Evolutionary conservation across 2,329 filamentous ascomycete genomes (phyloP).

Genomic region (Trichophyton verrucosum): DNA sequence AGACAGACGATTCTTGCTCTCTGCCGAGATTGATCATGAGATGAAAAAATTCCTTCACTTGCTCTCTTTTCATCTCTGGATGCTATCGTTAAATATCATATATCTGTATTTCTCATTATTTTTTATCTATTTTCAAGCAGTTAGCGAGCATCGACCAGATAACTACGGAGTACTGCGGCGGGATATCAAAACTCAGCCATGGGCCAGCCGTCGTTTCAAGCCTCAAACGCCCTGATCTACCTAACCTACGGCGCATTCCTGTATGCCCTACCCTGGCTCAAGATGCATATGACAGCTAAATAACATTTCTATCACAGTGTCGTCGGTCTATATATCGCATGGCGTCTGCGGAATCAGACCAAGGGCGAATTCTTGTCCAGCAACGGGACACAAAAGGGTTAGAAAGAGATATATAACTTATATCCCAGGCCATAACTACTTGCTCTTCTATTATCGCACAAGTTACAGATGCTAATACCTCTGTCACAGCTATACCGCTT

Average conservation of each 20-base stretch:
- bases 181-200: conserved; percentile 34
- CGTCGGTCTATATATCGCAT: conserved; percentile 48
- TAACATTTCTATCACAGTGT: conserved; percentile 35
- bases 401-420: conserved; percentile 24
- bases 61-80: too few species aligned
- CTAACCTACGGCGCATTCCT: conserved; percentile 65
- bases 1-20: too few species aligned
- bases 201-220: conserved; percentile 61
- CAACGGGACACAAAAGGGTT: conserved; percentile 75
- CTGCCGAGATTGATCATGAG: too few species aligned
- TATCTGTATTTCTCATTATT: too few species aligned
- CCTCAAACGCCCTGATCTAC: conserved; percentile 75
- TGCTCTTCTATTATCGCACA: neutral
- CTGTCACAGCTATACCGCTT: conserved; percentile 54
- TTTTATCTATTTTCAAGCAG: too few species aligned
- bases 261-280: conserved; percentile 38
- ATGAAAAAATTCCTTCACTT: too few species aligned
- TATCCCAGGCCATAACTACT: neutral
- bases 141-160: neutral
- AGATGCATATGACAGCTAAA: neutral
- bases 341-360: conserved; percentile 47
- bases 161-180: neutral
- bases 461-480: neutral
- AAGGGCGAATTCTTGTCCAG: conserved; percentile 61
- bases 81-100: too few species aligned